Evolutionary conservation across 2,329 filamentous ascomycete species (phyloP).

Genomic region (Cladophialophora bantiana): DNA sequence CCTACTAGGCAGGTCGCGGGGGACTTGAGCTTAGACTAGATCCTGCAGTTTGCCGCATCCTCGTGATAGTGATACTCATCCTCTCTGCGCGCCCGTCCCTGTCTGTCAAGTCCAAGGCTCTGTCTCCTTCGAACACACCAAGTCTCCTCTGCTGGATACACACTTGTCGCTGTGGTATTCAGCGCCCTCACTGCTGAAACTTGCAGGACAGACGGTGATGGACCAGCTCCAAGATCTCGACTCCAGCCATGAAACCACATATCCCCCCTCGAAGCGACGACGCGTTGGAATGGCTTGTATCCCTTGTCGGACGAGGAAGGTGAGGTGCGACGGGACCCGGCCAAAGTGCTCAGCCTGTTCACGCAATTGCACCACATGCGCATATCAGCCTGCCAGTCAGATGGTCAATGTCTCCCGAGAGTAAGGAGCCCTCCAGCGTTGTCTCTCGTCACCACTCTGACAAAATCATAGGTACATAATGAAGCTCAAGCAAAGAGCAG

Average conservation of each 20-base stretch:
- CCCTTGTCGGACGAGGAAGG: neutral
- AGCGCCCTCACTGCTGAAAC: neutral
- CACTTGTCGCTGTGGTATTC: neutral
- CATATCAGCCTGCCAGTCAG: slow-evolving; percentile 2
- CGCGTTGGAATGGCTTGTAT: slow-evolving; percentile 3
- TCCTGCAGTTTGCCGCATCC: neutral
- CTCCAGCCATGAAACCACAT: neutral
- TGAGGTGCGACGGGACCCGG: neutral
- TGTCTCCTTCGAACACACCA: neutral
- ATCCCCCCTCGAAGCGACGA: slow-evolving; percentile 1
- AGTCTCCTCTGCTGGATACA: neutral
- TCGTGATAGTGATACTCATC: neutral
- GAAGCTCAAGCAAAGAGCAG: slow-evolving; percentile 3
- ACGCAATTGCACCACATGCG: neutral
- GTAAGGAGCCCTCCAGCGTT: neutral
- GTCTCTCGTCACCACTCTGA: neutral
- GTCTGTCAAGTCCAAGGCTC: neutral
- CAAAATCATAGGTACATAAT: neutral
- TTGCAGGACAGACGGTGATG: neutral
- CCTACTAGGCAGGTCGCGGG: neutral
- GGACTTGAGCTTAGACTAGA: neutral
- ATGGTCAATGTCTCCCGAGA: slow-evolving; percentile 4
- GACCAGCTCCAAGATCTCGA: slow-evolving; percentile 5
- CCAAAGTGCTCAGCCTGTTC: slow-evolving; percentile 1
- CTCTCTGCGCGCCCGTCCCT: neutral